phyloP scores from a whole-genome alignment of 1,284 basidiomycete species.

The Phylloboletellus chloephorus region DNA sequence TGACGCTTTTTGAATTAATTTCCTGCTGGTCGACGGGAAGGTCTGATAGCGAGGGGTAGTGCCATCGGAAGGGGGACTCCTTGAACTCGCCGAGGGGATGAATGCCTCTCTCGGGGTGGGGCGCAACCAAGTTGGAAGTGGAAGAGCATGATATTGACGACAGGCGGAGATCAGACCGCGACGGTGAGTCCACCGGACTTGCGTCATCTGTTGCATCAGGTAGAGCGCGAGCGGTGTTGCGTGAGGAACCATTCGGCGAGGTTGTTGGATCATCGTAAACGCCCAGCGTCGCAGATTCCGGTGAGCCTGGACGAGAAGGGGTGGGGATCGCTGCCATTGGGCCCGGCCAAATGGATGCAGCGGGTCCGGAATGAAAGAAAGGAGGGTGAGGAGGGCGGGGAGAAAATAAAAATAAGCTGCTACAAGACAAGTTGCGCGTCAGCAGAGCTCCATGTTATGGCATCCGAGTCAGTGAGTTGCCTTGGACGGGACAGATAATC shows the following conservation, averaged over 20 bases:
- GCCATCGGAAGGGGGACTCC: conserved; percentile 33
- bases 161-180: conserved; percentile 22
- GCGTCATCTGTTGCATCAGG: conserved; percentile 7
- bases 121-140: conserved; percentile 21
- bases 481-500: too few species aligned
- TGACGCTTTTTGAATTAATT: background rate
- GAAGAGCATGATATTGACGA: conserved; percentile 26
- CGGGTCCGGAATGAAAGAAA: conserved; percentile 8
- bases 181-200: conserved; percentile 15
- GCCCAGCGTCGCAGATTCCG: conserved; percentile 30
- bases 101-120: conserved; percentile 10
- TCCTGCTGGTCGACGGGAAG: conserved; percentile 13
- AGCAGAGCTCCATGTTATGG: too few species aligned
- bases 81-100: conserved; percentile 20
- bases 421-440: conserved; percentile 6
- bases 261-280: conserved; percentile 21
- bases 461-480: too few species aligned
- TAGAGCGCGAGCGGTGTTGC: background rate
- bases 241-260: background rate
- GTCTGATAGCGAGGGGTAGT: conserved; percentile 22
- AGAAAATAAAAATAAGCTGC: conserved; percentile 16
- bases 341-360: conserved; percentile 3
- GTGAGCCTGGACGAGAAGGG: conserved; percentile 15
- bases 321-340: conserved; percentile 14
- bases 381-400: conserved; percentile 12